Base-by-base conservation (phyloP, 2,329 filamentous ascomycete species). In the Ilyonectria destructans region DNA sequence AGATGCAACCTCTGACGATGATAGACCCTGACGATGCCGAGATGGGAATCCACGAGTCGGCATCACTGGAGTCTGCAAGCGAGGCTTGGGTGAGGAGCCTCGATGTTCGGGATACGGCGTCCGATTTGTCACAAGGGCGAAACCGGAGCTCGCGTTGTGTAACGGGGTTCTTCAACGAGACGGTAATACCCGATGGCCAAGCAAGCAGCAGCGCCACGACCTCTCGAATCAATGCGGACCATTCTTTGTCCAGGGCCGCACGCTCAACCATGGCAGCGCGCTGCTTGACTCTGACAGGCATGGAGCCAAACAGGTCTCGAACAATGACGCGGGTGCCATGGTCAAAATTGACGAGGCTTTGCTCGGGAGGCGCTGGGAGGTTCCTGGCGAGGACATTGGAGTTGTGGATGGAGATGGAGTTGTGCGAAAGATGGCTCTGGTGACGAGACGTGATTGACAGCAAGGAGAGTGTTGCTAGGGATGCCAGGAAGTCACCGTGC, bases 241-340 rank as follows among this genome's bases (percentile, higher is more conserved):
- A 96, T 59, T 92, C 87, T 70, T 87, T 92, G 21, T 87, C 80
- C 55, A 91, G 83, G 26, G 84, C 77, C 12, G 85, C 71, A 72
- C 84, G 85, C 74, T 89, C 83, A 45, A 85, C 81, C 3, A 90
- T 73, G 0, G 88, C 74, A 0, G 90, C 88, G 69, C 95, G 88
- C 74, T 95, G 93, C 78, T 96, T 97, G 29, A 97, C 91, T 15
- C 96, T 90, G 13, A 98, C 96, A 0, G 96, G 95, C 89, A 98
- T 93, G 66, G 91, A 92, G 0, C 95, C 95, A 80, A 98, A 98
- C 1, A 98, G 84, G 78, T 97, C 91, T 63, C 91, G 89, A 6
- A 97, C 92, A 0, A 87, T 87, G 2, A 96, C 90, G 31, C 89
- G 88, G 0, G 95, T 97, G 5, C 96, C 96, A 82, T 93, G 90